phyloP scores from a whole-genome alignment of 2,329 filamentous ascomycete species.

The Fusarium virguliforme region DNA sequence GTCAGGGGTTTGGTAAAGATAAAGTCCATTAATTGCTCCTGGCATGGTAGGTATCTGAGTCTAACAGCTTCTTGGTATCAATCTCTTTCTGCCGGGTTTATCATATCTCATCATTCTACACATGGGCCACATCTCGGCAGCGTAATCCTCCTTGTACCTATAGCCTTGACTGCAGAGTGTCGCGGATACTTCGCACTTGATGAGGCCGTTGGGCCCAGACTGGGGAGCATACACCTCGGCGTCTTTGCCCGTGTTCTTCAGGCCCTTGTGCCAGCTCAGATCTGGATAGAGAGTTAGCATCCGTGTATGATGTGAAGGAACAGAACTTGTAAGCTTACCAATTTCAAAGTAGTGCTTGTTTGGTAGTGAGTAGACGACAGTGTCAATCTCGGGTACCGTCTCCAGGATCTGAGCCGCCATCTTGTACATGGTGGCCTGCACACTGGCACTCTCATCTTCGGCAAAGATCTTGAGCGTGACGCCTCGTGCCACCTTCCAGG shows the following conservation, averaged over 20 bases:
- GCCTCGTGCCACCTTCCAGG: conserved; percentile 82
- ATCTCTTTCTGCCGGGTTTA: conserved; percentile 33
- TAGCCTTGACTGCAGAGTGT: conserved; percentile 45
- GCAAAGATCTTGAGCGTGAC: conserved; percentile 96
- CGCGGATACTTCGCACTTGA: conserved; percentile 90
- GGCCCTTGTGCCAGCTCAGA: conserved; percentile 94
- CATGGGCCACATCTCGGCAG: conserved; percentile 26
- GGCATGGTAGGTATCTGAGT: conserved; percentile 19
- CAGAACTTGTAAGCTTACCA: conserved; percentile 68
- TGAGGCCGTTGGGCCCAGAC: conserved; percentile 92
- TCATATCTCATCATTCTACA: conserved; percentile 41
- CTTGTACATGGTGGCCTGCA: conserved; percentile 99
- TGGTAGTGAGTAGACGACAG: conserved; percentile 87
- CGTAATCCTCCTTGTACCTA: conserved; percentile 25
- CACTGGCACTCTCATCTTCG: conserved; percentile 89
- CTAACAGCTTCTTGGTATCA: conserved; percentile 41
- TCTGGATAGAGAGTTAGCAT: conserved; percentile 68
- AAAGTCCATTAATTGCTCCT: conserved; percentile 18
- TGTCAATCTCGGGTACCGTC: conserved; percentile 78
- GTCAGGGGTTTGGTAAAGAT: background rate
- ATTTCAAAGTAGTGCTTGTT: conserved; percentile 99
- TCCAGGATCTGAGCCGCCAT: conserved; percentile 92
- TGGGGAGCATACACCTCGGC: conserved; percentile 97
- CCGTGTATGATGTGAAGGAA: conserved; percentile 5
- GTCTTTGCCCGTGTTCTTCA: conserved; percentile 95